Base-by-base conservation (phyloP, 2,329 filamentous ascomycete species). In the Ophioceras dolichostomum region DNA sequence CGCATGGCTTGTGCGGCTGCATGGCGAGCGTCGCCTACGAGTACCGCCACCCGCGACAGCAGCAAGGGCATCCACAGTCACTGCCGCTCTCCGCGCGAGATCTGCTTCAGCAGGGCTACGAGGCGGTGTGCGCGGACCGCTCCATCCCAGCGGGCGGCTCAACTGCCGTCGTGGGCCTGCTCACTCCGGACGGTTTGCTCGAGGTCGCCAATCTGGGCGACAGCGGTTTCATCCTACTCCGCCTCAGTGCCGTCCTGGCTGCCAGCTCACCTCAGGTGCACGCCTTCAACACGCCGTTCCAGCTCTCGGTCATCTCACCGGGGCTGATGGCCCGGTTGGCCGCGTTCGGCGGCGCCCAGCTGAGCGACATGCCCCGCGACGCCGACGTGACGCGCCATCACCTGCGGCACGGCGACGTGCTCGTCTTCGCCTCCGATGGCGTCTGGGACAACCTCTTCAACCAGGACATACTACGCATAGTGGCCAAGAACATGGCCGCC, bases 241-340 rank as follows among this genome's bases (percentile, higher is more conserved):
- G 87, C 12, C 73, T 85, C 19, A 93, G 89, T 47, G 85, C 83
- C 12, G 83, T 98, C 22, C 81, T 91, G 56, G 74, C 81, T 39
- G 80, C 78, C 52, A 94, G 87, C 2, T 73, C 79, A 34, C 82
- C 86, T 18, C 91, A 98, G 59, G 95, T 87, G 1, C 91, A 98
- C 57, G 87, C 81, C 31, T 98, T 98, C 70, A 98, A 98, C 59
- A 96, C 91, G 0, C 91, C 91, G 0, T 98, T 84, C 54, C 91
- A 98, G 58, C 73, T 98, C 29, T 89, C 86, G 38, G 78, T 94
- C 37, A 79, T 95, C 7, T 89, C 91, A 1, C 74, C 81, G 4
- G 76, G 73, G 48, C 79, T 94, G 60, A 72, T 86, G 39, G 74
- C 77, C 17, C 83, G 91, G 49, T 81, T 87, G 49, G 76, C 79